A percentile compares a stretch with the other conserved stretches of the same genome.
Evolutionary conservation across 1,139 yeast species (phyloP).

Genomic region (Martiniozyma asiatica): DNA sequence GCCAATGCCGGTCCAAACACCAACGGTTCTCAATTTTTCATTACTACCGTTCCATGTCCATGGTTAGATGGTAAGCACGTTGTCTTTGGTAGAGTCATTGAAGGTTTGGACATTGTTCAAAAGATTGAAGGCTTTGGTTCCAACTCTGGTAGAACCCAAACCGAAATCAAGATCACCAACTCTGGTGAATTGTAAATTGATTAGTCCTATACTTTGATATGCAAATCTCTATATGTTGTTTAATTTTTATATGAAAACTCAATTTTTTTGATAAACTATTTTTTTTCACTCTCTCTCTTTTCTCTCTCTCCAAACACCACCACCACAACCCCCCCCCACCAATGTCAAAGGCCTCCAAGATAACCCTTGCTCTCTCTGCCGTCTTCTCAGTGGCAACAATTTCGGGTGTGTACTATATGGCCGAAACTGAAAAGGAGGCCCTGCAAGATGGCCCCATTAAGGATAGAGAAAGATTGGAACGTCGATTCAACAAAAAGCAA

Average conservation of each 20-base stretch:
- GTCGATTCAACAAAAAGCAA: constrained; percentile 28
- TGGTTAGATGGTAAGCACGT: constrained; percentile 99
- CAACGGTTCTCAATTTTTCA: constrained; percentile 98
- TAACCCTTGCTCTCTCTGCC: constrained; percentile 19
- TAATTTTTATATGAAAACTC: no score
- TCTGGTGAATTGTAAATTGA: constrained; percentile 81
- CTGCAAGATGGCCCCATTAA: constrained; percentile 24
- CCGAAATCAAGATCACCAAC: constrained; percentile 66
- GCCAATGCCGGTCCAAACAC: constrained; percentile 99
- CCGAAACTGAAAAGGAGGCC: constrained; percentile 25
- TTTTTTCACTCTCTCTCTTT: not conserved
- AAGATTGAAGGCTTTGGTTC: constrained; percentile 84
- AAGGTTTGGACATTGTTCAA: constrained; percentile 86
- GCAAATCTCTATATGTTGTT: no score
- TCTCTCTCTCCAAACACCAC: not conserved
- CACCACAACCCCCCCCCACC: not conserved
- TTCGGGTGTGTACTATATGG: constrained; percentile 23
- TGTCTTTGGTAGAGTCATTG: constrained; percentile 93
- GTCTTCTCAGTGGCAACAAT: constrained; percentile 17
- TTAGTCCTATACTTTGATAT: no score
- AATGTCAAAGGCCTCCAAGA: constrained; percentile 25
- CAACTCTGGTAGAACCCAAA: constrained; percentile 68
- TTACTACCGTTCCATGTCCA: constrained; percentile 90
- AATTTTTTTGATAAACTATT: not conserved
- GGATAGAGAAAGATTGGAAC: constrained; percentile 22